Conservation (phyloP, 768 basidiomycete species). For the Amanita thiersii region DNA sequence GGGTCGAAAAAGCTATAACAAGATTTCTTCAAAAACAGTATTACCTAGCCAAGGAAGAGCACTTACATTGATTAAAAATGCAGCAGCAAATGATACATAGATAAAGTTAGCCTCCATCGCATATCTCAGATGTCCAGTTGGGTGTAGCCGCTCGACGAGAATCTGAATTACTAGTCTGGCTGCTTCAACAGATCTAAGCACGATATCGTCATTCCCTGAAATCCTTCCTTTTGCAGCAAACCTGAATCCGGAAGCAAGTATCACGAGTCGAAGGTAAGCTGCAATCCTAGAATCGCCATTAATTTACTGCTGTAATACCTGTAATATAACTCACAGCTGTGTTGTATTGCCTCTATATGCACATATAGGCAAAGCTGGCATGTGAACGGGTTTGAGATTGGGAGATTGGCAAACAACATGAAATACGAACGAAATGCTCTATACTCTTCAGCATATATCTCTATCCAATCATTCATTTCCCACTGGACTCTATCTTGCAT, state of each 20-base stretch:
- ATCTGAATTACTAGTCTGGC: slow-evolving; percentile 52
- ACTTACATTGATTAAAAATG: slow-evolving; percentile 53
- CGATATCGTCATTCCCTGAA: no score
- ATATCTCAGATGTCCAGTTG: slow-evolving; percentile 46
- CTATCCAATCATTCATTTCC: slow-evolving; percentile 31
- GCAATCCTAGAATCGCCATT: no score
- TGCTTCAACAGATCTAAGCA: slow-evolving; percentile 42
- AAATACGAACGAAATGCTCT: slow-evolving; percentile 25
- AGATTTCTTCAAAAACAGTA: slow-evolving; percentile 2
- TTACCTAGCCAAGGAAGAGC: not conserved
- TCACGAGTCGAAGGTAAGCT: slow-evolving; percentile 48
- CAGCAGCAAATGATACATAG: slow-evolving; percentile 50
- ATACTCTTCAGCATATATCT: slow-evolving; percentile 31
- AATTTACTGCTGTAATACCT: not conserved
- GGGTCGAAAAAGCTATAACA: slow-evolving; percentile 39
- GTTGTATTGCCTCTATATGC: slow-evolving; percentile 35
- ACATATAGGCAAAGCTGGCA: slow-evolving; percentile 33
- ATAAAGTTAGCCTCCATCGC: slow-evolving; percentile 47
- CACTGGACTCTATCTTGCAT: slow-evolving; percentile 28
- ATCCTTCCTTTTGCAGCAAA: slow-evolving; percentile 27
- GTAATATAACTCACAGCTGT: slow-evolving; percentile 25
- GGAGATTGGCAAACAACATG: no score
- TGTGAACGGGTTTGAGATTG: slow-evolving; percentile 1
- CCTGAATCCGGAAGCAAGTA: slow-evolving; percentile 49
- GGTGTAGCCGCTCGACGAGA: slow-evolving; percentile 41